A percentile compares a stretch with the other conserved stretches of the same genome.
These are phyloP conservation scores for Erysimum cheiri DNA, from an alignment of 441 rosid species.

Conservation along the genomic window DNA sequence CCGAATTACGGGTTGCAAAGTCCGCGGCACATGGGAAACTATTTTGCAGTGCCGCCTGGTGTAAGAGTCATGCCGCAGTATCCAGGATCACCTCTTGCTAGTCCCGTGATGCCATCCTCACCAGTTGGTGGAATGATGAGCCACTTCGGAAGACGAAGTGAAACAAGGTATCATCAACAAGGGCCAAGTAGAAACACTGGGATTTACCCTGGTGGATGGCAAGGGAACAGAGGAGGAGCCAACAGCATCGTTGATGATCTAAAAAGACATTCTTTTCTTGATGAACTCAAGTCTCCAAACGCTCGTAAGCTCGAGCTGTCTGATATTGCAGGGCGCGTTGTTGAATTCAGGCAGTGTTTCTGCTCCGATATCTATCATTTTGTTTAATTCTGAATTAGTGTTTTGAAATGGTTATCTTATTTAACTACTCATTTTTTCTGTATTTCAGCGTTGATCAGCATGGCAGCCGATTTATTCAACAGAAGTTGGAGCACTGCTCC, in stretches of 20 bases:
- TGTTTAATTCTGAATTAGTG: background rate
- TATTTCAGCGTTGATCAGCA: conserved; percentile 74
- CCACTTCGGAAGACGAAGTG: conserved; percentile 58
- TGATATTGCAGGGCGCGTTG: conserved; percentile 70
- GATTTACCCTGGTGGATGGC: conserved; percentile 68
- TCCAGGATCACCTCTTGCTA: conserved; percentile 63
- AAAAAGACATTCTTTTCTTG: conserved; percentile 71
- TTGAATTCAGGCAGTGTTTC: conserved; percentile 70
- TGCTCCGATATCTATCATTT: conserved; percentile 35
- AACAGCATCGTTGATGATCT: conserved; percentile 54
- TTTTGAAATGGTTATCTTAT: conserved; percentile 30
- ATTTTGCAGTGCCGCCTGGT: conserved; percentile 58
- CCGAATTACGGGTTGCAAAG: conserved; percentile 56
- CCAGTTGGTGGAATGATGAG: conserved; percentile 60
- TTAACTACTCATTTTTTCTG: conserved; percentile 39
- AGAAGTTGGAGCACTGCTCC: conserved; percentile 68
- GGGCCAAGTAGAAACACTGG: conserved; percentile 60
- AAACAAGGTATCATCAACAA: conserved; percentile 58
- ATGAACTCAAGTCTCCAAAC: conserved; percentile 71
- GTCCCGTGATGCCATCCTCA: conserved; percentile 69
- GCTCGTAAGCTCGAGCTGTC: conserved; percentile 72
- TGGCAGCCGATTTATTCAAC: conserved; percentile 84
- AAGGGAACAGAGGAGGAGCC: conserved; percentile 65
- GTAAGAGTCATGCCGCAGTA: conserved; percentile 63
- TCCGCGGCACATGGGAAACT: conserved; percentile 60